Base-by-base conservation (phyloP, 2,329 filamentous ascomycete genomes). In the Bipolaris oryzae region DNA sequence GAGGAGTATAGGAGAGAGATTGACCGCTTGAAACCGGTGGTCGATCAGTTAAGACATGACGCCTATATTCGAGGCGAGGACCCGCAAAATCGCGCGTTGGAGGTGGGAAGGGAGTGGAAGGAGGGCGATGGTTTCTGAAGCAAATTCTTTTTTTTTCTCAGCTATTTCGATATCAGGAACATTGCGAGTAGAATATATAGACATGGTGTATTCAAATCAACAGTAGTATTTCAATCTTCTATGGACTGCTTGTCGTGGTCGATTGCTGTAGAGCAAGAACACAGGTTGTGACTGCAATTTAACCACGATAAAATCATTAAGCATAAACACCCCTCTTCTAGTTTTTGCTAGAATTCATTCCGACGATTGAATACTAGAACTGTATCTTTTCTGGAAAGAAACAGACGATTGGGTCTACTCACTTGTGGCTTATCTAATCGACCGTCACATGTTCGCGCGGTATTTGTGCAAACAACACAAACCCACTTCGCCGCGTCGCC, bases 51-150 rank as follows among this genome's bases (percentile, higher is more conserved):
- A 44, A 78, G 77, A 52, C 55, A 73, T 7, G 76, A 78, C 55
- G 85, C 85, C 1, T 69, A 81, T 7, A 68, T 80, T 50, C 77
- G 81, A 51, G 85, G 85, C 0, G 77, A 77, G 37, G 78, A 85
- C 66, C 82, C 84, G 0, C 74, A 66, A 59, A 76, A 80, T 50
- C 74, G 85, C 54, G 85, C 85, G 1, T 54, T 74, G 60, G 84
- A 85, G 64, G 78, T 77, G 7, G 83, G 84, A 34, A 78, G 84
- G 50, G 72, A 75, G 42, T 86, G 83, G 84, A 80, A 79, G 35
- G 81, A 83, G 41, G 84, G 82, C 1, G 82, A 85, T 69, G 82
- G 81, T 2, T 85, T 81, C 65, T 85, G 71, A 78, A 44, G n/a
- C 31, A 5, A 28, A 49, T 28, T 41, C 20, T 55, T 34, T 6